phyloP scores from a whole-genome alignment of 495 filamentous ascomycete genomes.

The Podospora comata region DNA sequence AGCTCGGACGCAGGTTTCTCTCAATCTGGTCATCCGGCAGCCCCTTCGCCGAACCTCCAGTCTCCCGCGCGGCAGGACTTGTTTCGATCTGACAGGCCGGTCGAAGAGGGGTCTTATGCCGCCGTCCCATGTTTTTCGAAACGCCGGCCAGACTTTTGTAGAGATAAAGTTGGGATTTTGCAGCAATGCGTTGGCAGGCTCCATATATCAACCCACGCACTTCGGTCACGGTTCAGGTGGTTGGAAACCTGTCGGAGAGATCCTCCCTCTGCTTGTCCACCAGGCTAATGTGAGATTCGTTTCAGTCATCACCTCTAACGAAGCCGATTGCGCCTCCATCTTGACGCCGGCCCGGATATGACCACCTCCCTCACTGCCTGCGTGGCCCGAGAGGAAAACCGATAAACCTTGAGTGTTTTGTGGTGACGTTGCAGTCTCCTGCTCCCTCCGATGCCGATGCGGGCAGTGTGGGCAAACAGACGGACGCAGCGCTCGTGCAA shows the following conservation, averaged over 20 bases:
- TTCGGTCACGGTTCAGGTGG: neutral
- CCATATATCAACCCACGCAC: conserved; percentile 2
- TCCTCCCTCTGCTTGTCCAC: neutral
- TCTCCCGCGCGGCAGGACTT: neutral
- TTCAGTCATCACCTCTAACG: neutral
- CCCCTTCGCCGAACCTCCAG: neutral
- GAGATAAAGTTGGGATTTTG: neutral
- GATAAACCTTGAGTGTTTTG: neutral
- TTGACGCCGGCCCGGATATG: neutral
- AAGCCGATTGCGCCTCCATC: neutral
- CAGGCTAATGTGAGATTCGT: conserved; percentile 3
- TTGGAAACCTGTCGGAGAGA: neutral
- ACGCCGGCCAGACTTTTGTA: neutral
- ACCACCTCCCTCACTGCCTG: neutral
- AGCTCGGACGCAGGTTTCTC: conserved; percentile 6
- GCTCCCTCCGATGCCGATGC: neutral
- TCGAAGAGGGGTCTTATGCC: neutral
- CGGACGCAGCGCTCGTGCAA: neutral
- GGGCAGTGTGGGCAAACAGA: neutral
- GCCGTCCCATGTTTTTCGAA: neutral
- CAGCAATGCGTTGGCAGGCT: neutral
- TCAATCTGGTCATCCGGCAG: conserved; percentile 4
- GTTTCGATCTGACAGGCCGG: neutral
- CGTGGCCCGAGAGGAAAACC: neutral
- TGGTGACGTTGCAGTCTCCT: neutral